Base-by-base conservation (phyloP, 2,329 filamentous ascomycete species). In the Colletotrichum lini region DNA sequence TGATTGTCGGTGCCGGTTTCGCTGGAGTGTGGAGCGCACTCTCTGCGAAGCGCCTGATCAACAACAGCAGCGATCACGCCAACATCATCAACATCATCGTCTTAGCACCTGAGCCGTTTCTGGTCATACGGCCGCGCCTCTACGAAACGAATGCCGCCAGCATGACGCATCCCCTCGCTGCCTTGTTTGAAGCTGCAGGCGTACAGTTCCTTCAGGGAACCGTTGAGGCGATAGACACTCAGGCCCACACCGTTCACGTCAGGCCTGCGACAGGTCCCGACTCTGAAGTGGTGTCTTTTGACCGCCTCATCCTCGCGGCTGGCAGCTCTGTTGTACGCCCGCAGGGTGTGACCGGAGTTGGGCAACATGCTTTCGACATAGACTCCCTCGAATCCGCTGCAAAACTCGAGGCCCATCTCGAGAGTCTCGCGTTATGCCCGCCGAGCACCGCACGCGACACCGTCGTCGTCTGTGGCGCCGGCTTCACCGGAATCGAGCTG, bases 21-120 rank as follows among this genome's bases (percentile, higher is more conserved):
- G 79, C 79, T 26, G 81, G 81, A 12, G 61, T 82, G 2, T 81
- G 79, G 79, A 82, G 80, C 45, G 81, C 81, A 8, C 74, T 83
- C 1, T 73, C 79, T 7, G 81, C 81, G 30, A 76, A 75, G 57
- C 77, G 80, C 2, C 77, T 26, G 4, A 26, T 82, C 15, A 74
- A 80, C 15, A 73, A 74, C 10, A 71, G 79, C 18, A 66, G 61
- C 6, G 53, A 65, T n/a, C 73, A 74, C 30, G 63, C 67, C 9
- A 16, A 70, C 5, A 67, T 74, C 13, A 70, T 81, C 40, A 73
- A 80, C 26, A 74, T 83, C 35, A 42, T 74, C 6, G 74, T 82
- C 59, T 74, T 83, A 26, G 75, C 81, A 3, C 81, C 81, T 0
- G 74, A 80, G 58, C 76, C 78, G 0, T 65, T 49, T 6, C 65